Base-by-base conservation (phyloP, 2,329 filamentous ascomycete species). In the Calonectria fujianensis region DNA sequence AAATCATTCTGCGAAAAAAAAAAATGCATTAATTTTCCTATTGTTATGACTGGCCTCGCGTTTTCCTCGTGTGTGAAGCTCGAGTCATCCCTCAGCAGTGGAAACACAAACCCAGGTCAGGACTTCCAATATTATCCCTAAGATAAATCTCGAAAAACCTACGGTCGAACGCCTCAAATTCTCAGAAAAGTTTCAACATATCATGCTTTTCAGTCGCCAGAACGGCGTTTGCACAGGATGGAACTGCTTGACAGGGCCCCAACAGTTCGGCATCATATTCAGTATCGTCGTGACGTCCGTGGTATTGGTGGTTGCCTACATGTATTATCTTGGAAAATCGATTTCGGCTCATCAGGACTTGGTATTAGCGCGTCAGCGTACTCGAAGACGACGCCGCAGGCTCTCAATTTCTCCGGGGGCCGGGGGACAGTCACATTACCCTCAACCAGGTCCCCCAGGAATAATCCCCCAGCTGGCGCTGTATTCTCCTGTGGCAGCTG, bases 201-300 rank as follows among this genome's bases (percentile, higher is more conserved):
- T 4, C 8, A 39, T 52, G 16, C 48, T 9, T 6, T 32, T 70
- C 35, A 24, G 32, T 8, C 37, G 24, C 24, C 75, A 74, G 16
- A 20, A 57, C 24, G 52, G 72, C 11, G 48, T 70, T 10, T 87
- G 84, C 74, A 73, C 77, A 3, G 82, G 85, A 14, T 88, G 86
- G 85, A 72, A 80, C 52, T 88, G 87, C 72, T 80, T 88, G n/a
- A 85, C 79, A 35, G 59, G 76, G 13, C 76, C 82, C 0, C 81
- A 86, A 54, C 81, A 86, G 41, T 84, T 83, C 29, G 87, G 87
- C 2, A 82, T 88, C 37, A 83, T 88, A 20, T 83, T 86, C 72
- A 85, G 83, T 72, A 78, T 83, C 18, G 70, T 84, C 10, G 71
- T 85, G 9, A 76, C 82, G 2, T 75, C 77, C 5, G 73, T 83